Conservation (phyloP, 140 eudicot species). For the Ambrosia hybrid region DNA sequence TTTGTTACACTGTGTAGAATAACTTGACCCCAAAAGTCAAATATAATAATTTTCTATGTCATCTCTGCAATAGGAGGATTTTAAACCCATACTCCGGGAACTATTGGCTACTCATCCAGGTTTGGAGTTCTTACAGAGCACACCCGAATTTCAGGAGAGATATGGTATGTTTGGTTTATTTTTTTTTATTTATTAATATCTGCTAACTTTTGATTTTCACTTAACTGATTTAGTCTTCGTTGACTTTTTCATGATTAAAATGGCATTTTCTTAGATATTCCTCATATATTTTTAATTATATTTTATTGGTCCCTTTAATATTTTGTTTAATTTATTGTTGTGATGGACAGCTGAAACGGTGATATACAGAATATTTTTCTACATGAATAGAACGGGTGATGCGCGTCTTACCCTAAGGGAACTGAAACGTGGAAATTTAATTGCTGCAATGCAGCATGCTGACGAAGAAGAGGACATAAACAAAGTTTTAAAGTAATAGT, state of each 20-base stretch:
- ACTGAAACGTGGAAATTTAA: conserved; percentile 78
- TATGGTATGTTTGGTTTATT: conserved; percentile 51
- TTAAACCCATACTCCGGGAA: conserved; percentile 89
- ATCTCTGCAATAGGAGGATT: conserved; percentile 66
- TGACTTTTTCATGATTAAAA: neutral
- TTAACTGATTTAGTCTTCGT: neutral
- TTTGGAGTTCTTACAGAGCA: conserved; percentile 84
- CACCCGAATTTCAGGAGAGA: conserved; percentile 99
- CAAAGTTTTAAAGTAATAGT: conserved; percentile 77
- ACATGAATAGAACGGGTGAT: conserved; percentile 81
- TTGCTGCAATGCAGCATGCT: conserved; percentile 95
- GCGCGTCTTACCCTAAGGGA: conserved; percentile 90
- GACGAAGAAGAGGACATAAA: conserved; percentile 99
- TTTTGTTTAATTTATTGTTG: neutral
- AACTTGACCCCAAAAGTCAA: neutral
- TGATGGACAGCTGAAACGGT: conserved; percentile 89
- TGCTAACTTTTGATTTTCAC: neutral
- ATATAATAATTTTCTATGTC: conserved; percentile 5
- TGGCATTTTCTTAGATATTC: neutral
- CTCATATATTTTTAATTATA: neutral
- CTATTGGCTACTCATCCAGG: conserved; percentile 97
- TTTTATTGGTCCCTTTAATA: neutral
- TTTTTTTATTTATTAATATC: neutral
- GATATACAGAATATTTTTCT: conserved; percentile 94
- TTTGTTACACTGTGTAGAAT: too few relatives aligned